A percentile compares a stretch with the other conserved stretches of the same genome.
These are phyloP conservation scores for Millerago galiae DNA, from an alignment of 805 yeast species.

Conservation along the genomic window DNA sequence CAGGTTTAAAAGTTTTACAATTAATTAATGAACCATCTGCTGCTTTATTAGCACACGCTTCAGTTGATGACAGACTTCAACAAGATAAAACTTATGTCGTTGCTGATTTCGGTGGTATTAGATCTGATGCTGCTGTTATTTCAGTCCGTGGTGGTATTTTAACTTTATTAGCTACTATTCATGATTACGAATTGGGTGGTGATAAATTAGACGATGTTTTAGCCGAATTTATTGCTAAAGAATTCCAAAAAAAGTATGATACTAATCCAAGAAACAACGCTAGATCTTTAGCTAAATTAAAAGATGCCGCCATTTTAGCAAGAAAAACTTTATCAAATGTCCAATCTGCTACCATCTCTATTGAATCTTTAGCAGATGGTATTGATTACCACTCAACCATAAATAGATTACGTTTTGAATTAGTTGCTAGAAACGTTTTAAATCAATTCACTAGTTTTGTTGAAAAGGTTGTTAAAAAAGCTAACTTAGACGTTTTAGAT, in stretches of 20 bases:
- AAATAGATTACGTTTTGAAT: slow-evolving; percentile 90
- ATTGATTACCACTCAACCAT: slow-evolving; percentile 87
- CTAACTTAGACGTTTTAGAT: slow-evolving; percentile 77
- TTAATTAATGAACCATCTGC: slow-evolving; percentile 89
- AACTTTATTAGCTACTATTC: slow-evolving; percentile 82
- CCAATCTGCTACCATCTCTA: slow-evolving; percentile 80
- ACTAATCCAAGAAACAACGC: slow-evolving; percentile 74
- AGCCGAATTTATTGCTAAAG: slow-evolving; percentile 81
- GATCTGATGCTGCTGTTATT: slow-evolving; percentile 92
- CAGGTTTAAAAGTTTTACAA: slow-evolving; percentile 79
- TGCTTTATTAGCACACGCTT: slow-evolving; percentile 76
- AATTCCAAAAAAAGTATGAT: slow-evolving; percentile 83
- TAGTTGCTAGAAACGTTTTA: slow-evolving; percentile 74
- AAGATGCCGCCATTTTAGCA: slow-evolving; percentile 73
- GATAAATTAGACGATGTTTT: slow-evolving; percentile 74
- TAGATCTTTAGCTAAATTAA: slow-evolving; percentile 84
- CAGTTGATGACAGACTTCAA: slow-evolving; percentile 29
- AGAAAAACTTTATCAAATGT: slow-evolving; percentile 92
- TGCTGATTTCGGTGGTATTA: slow-evolving; percentile 93
- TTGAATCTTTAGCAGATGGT: slow-evolving; percentile 93
- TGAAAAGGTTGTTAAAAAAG: slow-evolving; percentile 68
- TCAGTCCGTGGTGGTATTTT: slow-evolving; percentile 91
- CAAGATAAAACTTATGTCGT: slow-evolving; percentile 80
- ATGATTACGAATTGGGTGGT: slow-evolving; percentile 83
- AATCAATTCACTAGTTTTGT: slow-evolving; percentile 72